Base-by-base conservation (phyloP, 768 basidiomycete genomes). In the Glaciozyma antarctica region DNA sequence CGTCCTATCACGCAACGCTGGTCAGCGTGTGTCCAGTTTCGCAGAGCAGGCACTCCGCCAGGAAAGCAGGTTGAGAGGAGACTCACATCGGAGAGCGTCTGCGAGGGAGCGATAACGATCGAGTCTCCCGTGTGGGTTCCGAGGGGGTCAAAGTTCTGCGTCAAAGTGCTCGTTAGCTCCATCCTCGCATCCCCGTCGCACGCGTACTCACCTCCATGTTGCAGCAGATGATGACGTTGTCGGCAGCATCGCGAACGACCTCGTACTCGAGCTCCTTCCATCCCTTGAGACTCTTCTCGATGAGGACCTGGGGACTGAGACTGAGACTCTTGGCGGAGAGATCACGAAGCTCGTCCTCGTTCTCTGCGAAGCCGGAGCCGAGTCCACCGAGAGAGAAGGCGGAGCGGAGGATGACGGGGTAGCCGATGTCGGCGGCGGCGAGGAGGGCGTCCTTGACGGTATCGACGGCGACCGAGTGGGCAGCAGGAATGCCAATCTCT, bases 191-290 rank as follows among this genome's bases (percentile, higher is more conserved):
- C 1, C 30, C n/a, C 28, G 30, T 34, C 13, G 47, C 32, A 41
- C 22, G 8, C 19, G 22, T 12, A 32, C 70, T 48, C 34, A 70
- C 71, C 71, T 75, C 90, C 90, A 94, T 94, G 78, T 93, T 93
- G 79, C 94, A 98, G 80, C 93, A 97, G 73, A 97, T 98, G 78
- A 99, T 99, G 32, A 93, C 97, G 80, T 98, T 71, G 78, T 99
- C 95, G 58, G 94, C 94, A 71, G 83, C 92, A 76, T 99, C 95
- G 61, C 95, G 88, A 74, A 98, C 95, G 67, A 99, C 95, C 77
- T 99, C 95, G 72, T 98, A 99, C 78, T 99, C 95, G 68, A 98
- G 82, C 79, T 99, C 95, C 77, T 99, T 99, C 95, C 95, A 99
- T 38, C 95, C 95, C 78, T 98, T 98, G 87, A 99, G 88, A 72